Base-by-base conservation (phyloP, 257 asterid genomes). In the Fraxinus excelsior region DNA sequence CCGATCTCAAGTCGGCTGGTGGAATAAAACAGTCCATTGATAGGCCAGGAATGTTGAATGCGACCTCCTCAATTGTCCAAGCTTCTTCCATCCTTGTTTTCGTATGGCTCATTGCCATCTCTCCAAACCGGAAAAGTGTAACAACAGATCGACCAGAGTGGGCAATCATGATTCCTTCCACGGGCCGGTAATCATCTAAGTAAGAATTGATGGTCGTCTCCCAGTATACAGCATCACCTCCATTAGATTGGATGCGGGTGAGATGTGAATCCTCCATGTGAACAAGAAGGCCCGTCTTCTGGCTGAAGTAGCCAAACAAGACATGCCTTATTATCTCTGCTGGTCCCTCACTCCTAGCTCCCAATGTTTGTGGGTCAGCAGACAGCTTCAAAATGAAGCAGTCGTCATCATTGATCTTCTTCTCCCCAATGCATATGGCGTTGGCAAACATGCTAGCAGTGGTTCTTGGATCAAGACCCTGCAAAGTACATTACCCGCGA, bases 71-170 rank as follows among this genome's bases (percentile, higher is more conserved):
- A 9, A 96, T 93, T 10, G 95, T 90, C 98, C 99, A 96, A 4
- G 94, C 96, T 81, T 96, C 99, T 81, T 96, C 99, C 99, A 96
- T 96, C 81, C 96, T 91, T 0, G 99, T 93, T 65, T 91, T 93
- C 1, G 97, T 85, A 80, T 96, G 99, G 82, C 98, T 96, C 97
- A 89, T 88, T 1, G 97, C 97, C 88, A 85, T 86, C 82, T 96
- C 99, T 28, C 99, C 98, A 40, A 96, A 93, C n/a, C 99, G 86
- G 90, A 91, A 93, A 76, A 96, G 96, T 42, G 97, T 93, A 76
- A 90, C 98, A 29, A 89, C 88, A 3, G 98, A 91, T 35, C 94
- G 89, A 12, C 99, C 99, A 0, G 99, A 93, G 82, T 96, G 98
- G 38, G 99, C 99, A 14, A 96, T 91, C 98, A 93, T 93, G 84